Base-by-base conservation (phyloP, 2,329 filamentous ascomycete species). In the Fusarium caatingaense region DNA sequence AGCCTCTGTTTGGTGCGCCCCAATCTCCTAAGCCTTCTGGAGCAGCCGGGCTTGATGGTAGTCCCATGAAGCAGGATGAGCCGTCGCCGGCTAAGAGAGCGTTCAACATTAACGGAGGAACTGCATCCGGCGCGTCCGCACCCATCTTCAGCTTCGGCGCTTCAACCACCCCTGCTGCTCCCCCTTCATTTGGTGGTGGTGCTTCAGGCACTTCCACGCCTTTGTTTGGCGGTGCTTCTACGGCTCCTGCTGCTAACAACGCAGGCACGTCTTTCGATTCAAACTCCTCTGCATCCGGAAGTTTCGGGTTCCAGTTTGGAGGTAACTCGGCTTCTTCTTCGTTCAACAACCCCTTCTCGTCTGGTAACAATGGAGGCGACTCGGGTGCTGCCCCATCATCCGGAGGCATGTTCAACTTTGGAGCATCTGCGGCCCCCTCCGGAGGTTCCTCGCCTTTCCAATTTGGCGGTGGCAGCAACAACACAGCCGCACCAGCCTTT, bases 61-160 rank as follows among this genome's bases (percentile, higher is more conserved):
- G 81, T 55, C 80, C 80, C 18, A 81, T 85, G 73, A 83, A 84
- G 66, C 80, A 85, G 60, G 80, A 83, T 60, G 78, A 76, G 8
- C 74, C 78, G 9, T 80, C 80, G 5, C 78, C 79, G 15, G 79
- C 77, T 11, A 82, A 82, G 76, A 80, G 77, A 60, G 58, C 73
- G 2, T 78, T 78, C 47, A 71, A 68, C 41, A 75, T 78, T 46
- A 71, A 68, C 41, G 76, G 76, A n/a, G 74, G 63, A 32, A 73
- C 54, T 42, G 66, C 71, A 12, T 58, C 61, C 20, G 68, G 69
- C 28, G 61, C 75, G 2, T 61, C 78, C 18, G 63, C 78, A 16
- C 74, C 80, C 7, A 58, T 77, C 8, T 83, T 83, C 73, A 79
- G 73, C 60, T 82, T 82, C 56, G 77, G 77, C 28, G 34, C 51